A percentile compares a stretch with the other conserved stretches of the same genome.
These are phyloP conservation scores for Elasticomyces elasticus DNA, from an alignment of 495 filamentous ascomycete species.

Conservation along the genomic window DNA sequence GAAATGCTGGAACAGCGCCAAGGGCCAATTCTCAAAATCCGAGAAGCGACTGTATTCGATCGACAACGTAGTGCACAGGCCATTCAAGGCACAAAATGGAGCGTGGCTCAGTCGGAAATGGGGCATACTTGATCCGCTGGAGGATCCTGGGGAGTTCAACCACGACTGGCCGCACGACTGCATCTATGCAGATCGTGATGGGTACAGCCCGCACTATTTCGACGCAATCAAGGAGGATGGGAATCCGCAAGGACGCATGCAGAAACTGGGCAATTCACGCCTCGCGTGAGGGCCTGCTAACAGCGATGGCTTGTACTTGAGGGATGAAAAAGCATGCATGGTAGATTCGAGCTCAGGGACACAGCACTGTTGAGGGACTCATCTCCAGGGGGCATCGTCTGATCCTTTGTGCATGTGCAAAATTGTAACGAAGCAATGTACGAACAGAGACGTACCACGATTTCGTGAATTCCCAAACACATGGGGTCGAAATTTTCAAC, in stretches of 20 bases:
- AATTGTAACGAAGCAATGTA: no score
- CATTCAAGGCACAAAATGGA: slow-evolving; percentile 3
- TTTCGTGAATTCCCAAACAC: no score
- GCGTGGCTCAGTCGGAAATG: slow-evolving; percentile 16
- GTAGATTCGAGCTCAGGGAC: no score
- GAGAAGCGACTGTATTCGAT: slow-evolving; percentile 17
- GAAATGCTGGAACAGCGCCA: slow-evolving; percentile 26
- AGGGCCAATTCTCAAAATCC: slow-evolving; percentile 11
- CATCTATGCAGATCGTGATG: slow-evolving; percentile 12
- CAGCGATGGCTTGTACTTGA: no score
- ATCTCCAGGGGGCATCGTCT: no score
- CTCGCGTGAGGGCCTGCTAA: not conserved
- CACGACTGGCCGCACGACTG: slow-evolving; percentile 7
- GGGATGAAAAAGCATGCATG: no score
- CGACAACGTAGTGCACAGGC: slow-evolving; percentile 5
- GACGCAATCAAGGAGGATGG: slow-evolving; percentile 15
- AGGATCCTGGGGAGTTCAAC: not conserved
- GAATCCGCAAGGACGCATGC: not conserved
- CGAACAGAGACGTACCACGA: no score
- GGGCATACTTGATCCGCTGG: slow-evolving; percentile 17
- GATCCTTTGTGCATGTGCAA: no score
- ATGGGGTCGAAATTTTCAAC: no score
- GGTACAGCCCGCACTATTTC: slow-evolving; percentile 10
- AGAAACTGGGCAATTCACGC: not conserved
- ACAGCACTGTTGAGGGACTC: no score